Evolutionary conservation across 495 filamentous ascomycete species (phyloP).

Genomic region (Talaromyces nanjingensis): DNA sequence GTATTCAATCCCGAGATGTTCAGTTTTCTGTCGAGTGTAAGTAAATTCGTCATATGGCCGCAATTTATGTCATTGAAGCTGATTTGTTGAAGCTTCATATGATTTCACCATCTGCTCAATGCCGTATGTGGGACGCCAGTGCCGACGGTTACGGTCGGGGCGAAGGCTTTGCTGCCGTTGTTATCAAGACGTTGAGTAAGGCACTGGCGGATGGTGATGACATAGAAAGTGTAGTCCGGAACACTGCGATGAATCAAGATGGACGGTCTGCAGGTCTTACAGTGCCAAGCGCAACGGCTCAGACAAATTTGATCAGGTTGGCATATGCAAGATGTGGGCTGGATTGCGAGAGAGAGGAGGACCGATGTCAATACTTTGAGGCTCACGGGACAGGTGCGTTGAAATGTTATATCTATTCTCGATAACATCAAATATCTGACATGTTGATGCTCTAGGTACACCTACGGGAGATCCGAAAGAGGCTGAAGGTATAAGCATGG

Average conservation of each 20-base stretch:
- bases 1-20: constrained; percentile 20
- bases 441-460: constrained; percentile 18
- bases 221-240: constrained; percentile 32
- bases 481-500: constrained; percentile 25
- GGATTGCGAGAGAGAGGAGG: constrained; percentile 14
- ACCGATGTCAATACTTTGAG: constrained; percentile 33
- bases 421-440: not conserved
- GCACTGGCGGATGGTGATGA: constrained; percentile 26
- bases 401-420: not conserved
- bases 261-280: constrained; percentile 31
- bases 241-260: constrained; percentile 31
- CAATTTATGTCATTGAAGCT: constrained; percentile 14
- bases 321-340: constrained; percentile 30
- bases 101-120: constrained; percentile 19
- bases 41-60: not conserved
- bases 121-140: constrained; percentile 24
- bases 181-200: constrained; percentile 22
- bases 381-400: constrained; percentile 29
- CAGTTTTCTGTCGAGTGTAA: constrained; percentile 13
- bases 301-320: constrained; percentile 24
- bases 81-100: constrained; percentile 12
- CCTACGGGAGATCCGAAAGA: constrained; percentile 35
- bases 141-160: constrained; percentile 33
- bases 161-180: constrained; percentile 26
- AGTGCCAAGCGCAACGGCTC: constrained; percentile 25